Evolutionary conservation across 176 grass and related monocot species (phyloP).

Genomic region (Carex littledalei): DNA sequence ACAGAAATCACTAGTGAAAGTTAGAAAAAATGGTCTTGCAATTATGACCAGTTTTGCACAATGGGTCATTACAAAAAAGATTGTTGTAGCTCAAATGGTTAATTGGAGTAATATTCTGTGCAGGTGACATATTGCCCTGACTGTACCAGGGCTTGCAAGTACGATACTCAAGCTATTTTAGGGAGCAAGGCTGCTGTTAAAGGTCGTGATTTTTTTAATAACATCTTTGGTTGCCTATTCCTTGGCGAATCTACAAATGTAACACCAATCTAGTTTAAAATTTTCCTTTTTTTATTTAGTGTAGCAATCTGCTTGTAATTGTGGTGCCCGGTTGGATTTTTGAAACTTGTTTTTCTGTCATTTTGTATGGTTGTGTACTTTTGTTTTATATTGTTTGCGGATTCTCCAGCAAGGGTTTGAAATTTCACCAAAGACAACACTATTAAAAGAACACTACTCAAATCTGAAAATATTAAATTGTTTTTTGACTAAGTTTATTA

Average conservation of each 20-base stretch:
- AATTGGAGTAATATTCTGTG: background rate
- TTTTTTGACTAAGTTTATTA: background rate
- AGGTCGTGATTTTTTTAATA: conserved; percentile 75
- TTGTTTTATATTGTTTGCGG: background rate
- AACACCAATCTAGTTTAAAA: conserved; percentile 31
- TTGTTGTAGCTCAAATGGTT: background rate
- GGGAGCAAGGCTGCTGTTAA: conserved; percentile 28
- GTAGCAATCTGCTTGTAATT: background rate
- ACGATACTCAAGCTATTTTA: conserved; percentile 52
- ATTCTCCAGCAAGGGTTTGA: background rate
- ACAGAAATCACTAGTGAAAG: background rate
- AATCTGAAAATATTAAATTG: background rate
- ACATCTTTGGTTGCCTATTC: conserved; percentile 85
- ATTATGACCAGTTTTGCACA: background rate
- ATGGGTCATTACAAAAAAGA: background rate
- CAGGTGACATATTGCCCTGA: conserved; percentile 97
- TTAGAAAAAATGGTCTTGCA: background rate
- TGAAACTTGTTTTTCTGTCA: background rate
- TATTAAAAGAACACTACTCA: background rate
- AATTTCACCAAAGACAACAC: background rate
- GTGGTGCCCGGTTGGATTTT: background rate
- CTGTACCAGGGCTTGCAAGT: conserved; percentile 81
- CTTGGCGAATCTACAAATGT: conserved; percentile 61
- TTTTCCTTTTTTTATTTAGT: background rate
- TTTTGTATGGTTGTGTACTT: background rate